Percentiles rank a stretch among this genome's conserved stretches.
Conservation (phyloP, 805 yeast genomes). For the Yarrowia sp. region DNA sequence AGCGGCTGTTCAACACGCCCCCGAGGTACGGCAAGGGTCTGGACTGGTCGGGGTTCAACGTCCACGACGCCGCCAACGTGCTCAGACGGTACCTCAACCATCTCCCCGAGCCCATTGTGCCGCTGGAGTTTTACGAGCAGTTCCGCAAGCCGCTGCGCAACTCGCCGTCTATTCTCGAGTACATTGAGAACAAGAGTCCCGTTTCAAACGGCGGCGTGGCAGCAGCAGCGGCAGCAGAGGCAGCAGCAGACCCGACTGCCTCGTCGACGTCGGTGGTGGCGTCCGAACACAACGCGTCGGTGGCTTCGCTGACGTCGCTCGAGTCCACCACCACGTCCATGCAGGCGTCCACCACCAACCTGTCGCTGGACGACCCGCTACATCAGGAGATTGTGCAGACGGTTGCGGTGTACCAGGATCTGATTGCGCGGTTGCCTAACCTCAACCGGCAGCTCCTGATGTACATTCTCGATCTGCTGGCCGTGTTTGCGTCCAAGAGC, state of each 20-base stretch:
- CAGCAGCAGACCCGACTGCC: constrained; percentile 9
- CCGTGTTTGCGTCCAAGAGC: constrained; percentile 78
- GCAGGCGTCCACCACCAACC: constrained; percentile 21
- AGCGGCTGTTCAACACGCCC: constrained; percentile 75
- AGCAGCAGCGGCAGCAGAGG: background rate
- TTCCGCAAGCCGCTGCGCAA: constrained; percentile 74
- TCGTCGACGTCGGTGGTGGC: background rate
- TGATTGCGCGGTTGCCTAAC: constrained; percentile 71
- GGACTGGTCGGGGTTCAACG: constrained; percentile 90
- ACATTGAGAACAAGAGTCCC: constrained; percentile 59
- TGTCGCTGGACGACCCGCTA: constrained; percentile 28
- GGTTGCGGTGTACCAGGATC: constrained; percentile 63
- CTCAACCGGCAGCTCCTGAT: constrained; percentile 77
- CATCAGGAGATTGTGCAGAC: constrained; percentile 44
- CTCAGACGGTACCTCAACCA: constrained; percentile 82
- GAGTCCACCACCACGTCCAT: constrained; percentile 12
- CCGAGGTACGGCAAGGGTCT: constrained; percentile 87
- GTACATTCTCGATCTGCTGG: constrained; percentile 80
- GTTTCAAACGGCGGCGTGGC: constrained; percentile 27
- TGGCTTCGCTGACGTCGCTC: constrained; percentile 16
- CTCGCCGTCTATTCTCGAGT: constrained; percentile 60
- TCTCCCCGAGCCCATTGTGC: constrained; percentile 89
- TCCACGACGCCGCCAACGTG: constrained; percentile 93
- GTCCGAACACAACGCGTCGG: constrained; percentile 6
- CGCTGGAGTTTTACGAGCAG: constrained; percentile 67